phyloP scores from a whole-genome alignment of 331 rosid species.

The Malus hybrid region DNA sequence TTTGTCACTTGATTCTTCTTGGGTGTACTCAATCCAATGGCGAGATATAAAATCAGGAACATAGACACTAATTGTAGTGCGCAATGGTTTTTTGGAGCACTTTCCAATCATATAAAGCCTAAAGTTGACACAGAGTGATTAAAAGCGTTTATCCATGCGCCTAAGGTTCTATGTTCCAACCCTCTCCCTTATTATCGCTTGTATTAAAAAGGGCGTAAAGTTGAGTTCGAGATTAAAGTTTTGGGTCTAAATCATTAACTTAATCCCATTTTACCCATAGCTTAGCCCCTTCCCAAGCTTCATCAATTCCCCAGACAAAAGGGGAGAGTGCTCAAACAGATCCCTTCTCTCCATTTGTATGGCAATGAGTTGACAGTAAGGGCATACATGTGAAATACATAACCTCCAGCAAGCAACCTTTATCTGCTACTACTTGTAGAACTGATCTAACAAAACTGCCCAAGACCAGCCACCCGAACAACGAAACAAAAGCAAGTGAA shows the following conservation, averaged over 20 bases:
- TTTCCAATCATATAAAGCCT: no score
- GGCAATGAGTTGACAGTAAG: not conserved
- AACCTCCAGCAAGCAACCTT: not conserved
- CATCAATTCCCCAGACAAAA: not conserved
- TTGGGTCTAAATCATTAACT: not conserved
- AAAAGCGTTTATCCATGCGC: not conserved
- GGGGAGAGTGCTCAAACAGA: not conserved
- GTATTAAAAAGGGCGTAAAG: not conserved
- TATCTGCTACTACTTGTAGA: not conserved
- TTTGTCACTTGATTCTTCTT: no score
- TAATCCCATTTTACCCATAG: not conserved
- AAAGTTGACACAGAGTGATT: not conserved
- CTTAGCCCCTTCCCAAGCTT: not conserved
- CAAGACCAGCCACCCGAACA: constrained; percentile 13
- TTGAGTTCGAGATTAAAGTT: no score
- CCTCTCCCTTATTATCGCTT: not conserved
- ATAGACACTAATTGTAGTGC: no score
- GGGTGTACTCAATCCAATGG: no score
- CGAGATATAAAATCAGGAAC: no score
- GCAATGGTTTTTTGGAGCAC: no score
- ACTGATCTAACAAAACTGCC: constrained; percentile 19
- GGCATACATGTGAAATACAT: not conserved
- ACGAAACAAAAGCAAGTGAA: not conserved
- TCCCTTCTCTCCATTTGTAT: not conserved
- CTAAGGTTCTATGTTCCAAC: not conserved